phyloP scores from a whole-genome alignment of 2,329 filamentous ascomycete species.

The Fusarium tricinctum region DNA sequence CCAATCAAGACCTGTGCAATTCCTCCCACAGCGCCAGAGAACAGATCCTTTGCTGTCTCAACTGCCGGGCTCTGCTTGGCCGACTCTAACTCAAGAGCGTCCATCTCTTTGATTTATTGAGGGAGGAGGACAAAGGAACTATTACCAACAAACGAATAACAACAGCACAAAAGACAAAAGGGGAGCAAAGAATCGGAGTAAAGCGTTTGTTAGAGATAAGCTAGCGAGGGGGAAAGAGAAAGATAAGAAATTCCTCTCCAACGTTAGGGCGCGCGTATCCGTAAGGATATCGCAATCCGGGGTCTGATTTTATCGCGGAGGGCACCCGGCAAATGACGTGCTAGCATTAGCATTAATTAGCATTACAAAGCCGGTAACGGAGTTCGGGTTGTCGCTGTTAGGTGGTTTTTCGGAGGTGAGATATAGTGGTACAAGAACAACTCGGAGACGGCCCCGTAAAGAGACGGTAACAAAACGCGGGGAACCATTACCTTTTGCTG shows the following conservation, averaged over 20 bases:
- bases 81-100: slow-evolving; percentile 56
- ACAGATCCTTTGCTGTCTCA: slow-evolving; percentile 87
- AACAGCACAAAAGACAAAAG: background rate
- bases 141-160: background rate
- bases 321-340: slow-evolving; percentile 49
- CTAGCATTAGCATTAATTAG: slow-evolving; percentile 51
- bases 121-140: slow-evolving; percentile 3
- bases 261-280: slow-evolving; percentile 8
- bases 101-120: slow-evolving; percentile 37
- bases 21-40: slow-evolving; percentile 90
- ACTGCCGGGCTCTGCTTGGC: slow-evolving; percentile 55
- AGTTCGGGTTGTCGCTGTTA: slow-evolving; percentile 39
- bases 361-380: slow-evolving; percentile 51
- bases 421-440: slow-evolving; percentile 27
- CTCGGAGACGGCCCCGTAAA: slow-evolving; percentile 29
- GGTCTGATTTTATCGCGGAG: slow-evolving; percentile 44
- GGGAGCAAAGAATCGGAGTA: background rate
- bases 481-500: background rate
- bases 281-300: slow-evolving; percentile 45
- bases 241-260: slow-evolving; percentile 19
- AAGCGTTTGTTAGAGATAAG: slow-evolving; percentile 15
- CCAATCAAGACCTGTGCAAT: slow-evolving; percentile 94
- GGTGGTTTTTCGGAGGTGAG: slow-evolving; percentile 19
- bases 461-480: background rate
- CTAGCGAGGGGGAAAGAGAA: slow-evolving; percentile 1